Percentiles rank a stretch among this genome's conserved stretches.
These are phyloP conservation scores for Magnusiomyces magnusii DNA, from an alignment of 1,139 yeast species.

Conservation along the genomic window DNA sequence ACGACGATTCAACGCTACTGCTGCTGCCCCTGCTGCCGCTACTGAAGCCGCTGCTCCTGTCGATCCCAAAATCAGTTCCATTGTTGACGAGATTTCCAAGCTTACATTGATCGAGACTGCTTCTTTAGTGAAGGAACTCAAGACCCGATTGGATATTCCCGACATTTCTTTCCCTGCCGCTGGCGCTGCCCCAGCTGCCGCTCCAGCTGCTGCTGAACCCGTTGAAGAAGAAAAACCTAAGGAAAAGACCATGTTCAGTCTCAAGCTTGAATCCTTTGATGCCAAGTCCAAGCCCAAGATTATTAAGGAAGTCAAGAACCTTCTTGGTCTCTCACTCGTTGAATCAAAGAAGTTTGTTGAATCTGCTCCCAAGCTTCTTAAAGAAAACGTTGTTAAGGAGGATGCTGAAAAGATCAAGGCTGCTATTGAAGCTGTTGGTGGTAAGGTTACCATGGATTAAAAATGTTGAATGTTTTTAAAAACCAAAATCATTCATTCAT, in stretches of 20 bases:
- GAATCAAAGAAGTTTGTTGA: slow-evolving; percentile 98
- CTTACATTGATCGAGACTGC: slow-evolving; percentile 89
- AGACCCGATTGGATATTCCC: slow-evolving; percentile 80
- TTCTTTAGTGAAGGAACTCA: slow-evolving; percentile 71
- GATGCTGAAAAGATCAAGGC: slow-evolving; percentile 90
- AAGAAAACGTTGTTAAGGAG: slow-evolving; percentile 80
- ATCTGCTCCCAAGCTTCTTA: slow-evolving; percentile 88
- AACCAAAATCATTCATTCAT: too few relatives aligned
- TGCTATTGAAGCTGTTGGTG: slow-evolving; percentile 91
- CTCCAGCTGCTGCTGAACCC: slow-evolving; percentile 66
- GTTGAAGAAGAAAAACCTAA: slow-evolving; percentile 74
- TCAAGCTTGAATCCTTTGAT: slow-evolving; percentile 90
- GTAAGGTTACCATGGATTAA: slow-evolving; percentile 82
- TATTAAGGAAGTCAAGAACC: slow-evolving; percentile 90
- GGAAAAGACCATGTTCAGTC: slow-evolving; percentile 88
- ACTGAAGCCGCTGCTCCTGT: slow-evolving; percentile 49
- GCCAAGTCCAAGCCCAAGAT: slow-evolving; percentile 95
- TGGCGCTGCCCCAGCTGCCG: slow-evolving; percentile 51
- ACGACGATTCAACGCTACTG: slow-evolving; percentile 46
- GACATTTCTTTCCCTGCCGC: slow-evolving; percentile 84
- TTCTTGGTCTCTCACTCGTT: slow-evolving; percentile 86
- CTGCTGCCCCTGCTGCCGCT: slow-evolving; percentile 29
- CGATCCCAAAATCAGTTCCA: slow-evolving; percentile 79
- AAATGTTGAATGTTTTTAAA: too few relatives aligned
- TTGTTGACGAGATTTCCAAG: slow-evolving; percentile 86